Evolutionary conservation across 1,284 basidiomycete species (phyloP), one percentile per base, ranked within the genome.

Genomic region (Chiua sp.): DNA sequence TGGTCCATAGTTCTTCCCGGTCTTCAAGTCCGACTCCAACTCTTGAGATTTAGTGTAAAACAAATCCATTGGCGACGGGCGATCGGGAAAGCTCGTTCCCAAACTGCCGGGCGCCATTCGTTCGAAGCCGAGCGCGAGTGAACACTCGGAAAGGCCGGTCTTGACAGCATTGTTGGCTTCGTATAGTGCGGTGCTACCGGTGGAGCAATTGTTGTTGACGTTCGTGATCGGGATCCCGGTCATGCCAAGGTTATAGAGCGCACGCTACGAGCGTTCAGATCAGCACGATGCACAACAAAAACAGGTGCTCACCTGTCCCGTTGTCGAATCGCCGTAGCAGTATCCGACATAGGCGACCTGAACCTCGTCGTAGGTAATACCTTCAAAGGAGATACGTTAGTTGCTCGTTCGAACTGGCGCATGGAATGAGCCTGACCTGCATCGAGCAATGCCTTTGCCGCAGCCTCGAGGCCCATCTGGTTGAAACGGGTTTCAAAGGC

Each of bases 101-200:
- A 94, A 79, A 61, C 87, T 88, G n/a, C 92, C 93, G 4, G 89
- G 84, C 16, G 83, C 79, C 92, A 93, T 93, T 50, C 90, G 87
- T 71, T 96, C 93, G 64, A 94, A 95, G n/a, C 93, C 93, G 10
- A 94, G 85, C 2, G 93, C 93, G n/a, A 95, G 80, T 1, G 87
- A 83, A 69, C 93, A 94, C 57, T 93, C 88, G 6, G 80, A 87
- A 62, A 88, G 81, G 13, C 88, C 89, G 18, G 82, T 83, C 67
- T 87, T 90, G 49, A 93, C 83, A 32, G 84, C 80, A 48, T 82
- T 85, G 62, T 87, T 87, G 4, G 88, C 89, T 37, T 88, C 82
- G 70, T 83, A 90, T 18, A 93, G 79, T 11, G 92, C 91, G 1
- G 90, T 84, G 56, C 87, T 88, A 2, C 90, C 90, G 0, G 89